A percentile compares a stretch with the other conserved stretches of the same genome.
phyloP scores from a whole-genome alignment of 2,329 filamentous ascomycete species.

The Colletotrichum sidae region DNA sequence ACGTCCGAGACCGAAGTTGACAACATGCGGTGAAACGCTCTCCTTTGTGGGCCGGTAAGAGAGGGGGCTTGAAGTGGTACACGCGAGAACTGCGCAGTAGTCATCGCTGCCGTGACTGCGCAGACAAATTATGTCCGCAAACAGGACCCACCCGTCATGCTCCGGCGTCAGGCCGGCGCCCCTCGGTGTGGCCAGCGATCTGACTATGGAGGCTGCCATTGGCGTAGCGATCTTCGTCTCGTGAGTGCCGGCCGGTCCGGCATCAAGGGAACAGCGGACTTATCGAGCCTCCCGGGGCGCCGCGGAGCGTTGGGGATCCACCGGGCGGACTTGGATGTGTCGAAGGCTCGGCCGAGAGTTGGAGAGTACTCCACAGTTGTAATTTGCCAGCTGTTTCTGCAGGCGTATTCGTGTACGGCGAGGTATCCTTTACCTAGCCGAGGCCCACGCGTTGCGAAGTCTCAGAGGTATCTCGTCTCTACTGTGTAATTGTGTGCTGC shows the following conservation, averaged over 20 bases:
- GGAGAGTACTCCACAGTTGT: not conserved
- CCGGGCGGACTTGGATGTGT: not conserved
- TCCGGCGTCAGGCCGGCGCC: constrained; percentile 10
- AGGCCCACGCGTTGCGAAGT: not conserved
- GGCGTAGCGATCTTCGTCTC: constrained; percentile 7
- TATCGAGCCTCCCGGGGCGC: constrained; percentile 20
- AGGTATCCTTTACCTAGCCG: constrained; percentile 8
- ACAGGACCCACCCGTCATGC: not conserved
- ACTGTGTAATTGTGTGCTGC: too few species aligned
- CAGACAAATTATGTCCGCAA: too few species aligned
- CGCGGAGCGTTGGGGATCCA: constrained; percentile 5
- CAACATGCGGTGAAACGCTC: constrained; percentile 7
- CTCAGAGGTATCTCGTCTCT: too few species aligned
- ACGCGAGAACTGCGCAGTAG: too few species aligned
- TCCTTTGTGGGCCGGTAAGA: too few species aligned
- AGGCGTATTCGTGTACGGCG: constrained; percentile 29
- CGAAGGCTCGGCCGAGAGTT: constrained; percentile 23
- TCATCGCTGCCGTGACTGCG: too few species aligned
- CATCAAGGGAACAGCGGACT: constrained; percentile 28
- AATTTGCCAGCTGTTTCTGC: not conserved
- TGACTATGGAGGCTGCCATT: constrained; percentile 17
- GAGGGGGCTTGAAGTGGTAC: too few species aligned
- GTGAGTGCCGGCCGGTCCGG: constrained; percentile 21
- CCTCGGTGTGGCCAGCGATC: constrained; percentile 3
- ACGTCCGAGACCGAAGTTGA: constrained; percentile 24